Evolutionary conservation across 345 rosid species (phyloP).

Genomic region (Sonneratia alba): DNA sequence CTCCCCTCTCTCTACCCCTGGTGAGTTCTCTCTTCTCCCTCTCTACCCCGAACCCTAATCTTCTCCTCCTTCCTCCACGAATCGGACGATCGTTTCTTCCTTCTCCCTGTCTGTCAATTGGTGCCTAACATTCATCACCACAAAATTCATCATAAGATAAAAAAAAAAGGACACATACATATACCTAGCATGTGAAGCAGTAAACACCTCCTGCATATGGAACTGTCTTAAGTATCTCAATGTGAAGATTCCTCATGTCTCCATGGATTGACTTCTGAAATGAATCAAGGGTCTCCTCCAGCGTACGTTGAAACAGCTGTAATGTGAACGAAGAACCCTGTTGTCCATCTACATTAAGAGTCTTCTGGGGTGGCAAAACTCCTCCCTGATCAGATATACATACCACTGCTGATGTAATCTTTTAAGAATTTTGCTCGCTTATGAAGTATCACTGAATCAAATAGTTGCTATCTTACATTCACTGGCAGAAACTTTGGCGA

Average conservation of each 20-base stretch:
- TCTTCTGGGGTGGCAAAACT: slow-evolving; percentile 28
- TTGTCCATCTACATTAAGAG: slow-evolving; percentile 43
- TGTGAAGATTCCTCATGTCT: slow-evolving; percentile 87
- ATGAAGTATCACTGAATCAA: background rate
- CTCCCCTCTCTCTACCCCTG: too few species aligned
- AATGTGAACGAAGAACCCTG: slow-evolving; percentile 76
- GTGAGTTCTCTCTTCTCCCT: too few species aligned
- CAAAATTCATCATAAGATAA: background rate
- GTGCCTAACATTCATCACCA: background rate
- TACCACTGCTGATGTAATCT: background rate
- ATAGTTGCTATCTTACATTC: slow-evolving; percentile 35
- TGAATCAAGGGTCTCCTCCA: slow-evolving; percentile 74
- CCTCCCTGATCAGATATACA: slow-evolving; percentile 54
- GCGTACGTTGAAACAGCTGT: slow-evolving; percentile 81
- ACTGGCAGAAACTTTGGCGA: slow-evolving; percentile 34
- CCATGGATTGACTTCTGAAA: slow-evolving; percentile 82
- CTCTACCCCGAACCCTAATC: too few species aligned
- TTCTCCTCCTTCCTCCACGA: too few species aligned
- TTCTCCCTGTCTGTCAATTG: too few species aligned
- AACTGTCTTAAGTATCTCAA: slow-evolving; percentile 86
- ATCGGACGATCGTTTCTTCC: too few species aligned
- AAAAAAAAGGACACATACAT: background rate
- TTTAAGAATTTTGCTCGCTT: background rate
- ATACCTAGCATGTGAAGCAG: background rate
- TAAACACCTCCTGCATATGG: slow-evolving; percentile 80